Evolutionary conservation across 2,329 filamentous ascomycete genomes (phyloP), one percentile per base, ranked within the genome.

Genomic region (Diaporthe eres): DNA sequence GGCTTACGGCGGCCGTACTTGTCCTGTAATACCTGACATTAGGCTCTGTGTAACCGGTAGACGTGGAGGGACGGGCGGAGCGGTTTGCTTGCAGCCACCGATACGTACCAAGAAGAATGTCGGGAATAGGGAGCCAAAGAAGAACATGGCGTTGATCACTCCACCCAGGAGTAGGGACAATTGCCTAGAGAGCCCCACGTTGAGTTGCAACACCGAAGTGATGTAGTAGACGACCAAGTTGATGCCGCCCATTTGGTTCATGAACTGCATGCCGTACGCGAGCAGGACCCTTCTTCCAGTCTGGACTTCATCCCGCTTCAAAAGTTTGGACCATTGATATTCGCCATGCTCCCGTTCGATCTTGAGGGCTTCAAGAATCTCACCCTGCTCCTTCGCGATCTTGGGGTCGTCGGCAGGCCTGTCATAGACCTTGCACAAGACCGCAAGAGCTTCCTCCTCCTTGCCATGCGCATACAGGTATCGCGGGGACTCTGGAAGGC

Each of bases 231-330:
- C 85, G 0, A 86, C 83, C 0, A 86, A 63, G 80, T 89, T 89
- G 75, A 88, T 87, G 0, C 87, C 87, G 6, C 84, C 83, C 67
- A 87, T 82, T 75, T 90, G 88, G 68, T 90, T 87, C 84, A 88
- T 88, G 71, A 87, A 85, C 72, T 87, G 85, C 71, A 86, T 84
- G n/a, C 85, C 83, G 78, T 84, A 88, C 0, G 87, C 87, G 5
- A 90, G 82, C 2, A 88, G 77, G 22, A 89, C 85, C 2, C 87
- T 82, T 42, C 84, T 78, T 0, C 87, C 81, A 5, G 84, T 89
- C 78, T 85, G 82, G 15, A 86, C 80, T 60, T 83, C 83, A 76
- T 86, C 87, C 12, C 82, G 82, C 78, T 84, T 85, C 75, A 89
- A 82, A 1, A 89, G 80, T 57, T 86, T 78, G 17, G 82, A 79